Conservation (phyloP, 2,329 filamentous ascomycete species). For the Botrytis fragariae region DNA sequence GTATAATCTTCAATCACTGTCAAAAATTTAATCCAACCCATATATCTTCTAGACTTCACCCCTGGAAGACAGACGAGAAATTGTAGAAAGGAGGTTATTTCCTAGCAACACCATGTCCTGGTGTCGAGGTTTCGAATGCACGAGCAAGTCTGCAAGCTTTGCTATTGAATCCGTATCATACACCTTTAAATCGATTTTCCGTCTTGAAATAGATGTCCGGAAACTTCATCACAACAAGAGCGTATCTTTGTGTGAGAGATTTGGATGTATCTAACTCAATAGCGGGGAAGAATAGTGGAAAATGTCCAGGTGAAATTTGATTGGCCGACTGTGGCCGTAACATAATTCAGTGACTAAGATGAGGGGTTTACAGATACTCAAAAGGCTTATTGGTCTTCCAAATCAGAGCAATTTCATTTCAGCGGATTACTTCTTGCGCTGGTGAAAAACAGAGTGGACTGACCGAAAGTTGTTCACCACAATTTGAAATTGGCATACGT, state of each 20-base stretch:
- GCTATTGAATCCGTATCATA: neutral
- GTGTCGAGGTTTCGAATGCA: neutral
- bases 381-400: neutral
- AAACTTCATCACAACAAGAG: neutral
- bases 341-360: neutral
- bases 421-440: accelerated
- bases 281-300: accelerated
- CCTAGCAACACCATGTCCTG: neutral
- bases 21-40: too few species aligned
- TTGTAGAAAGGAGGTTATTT: neutral
- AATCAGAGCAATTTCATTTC: neutral
- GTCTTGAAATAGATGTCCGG: neutral
- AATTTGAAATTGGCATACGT: neutral
- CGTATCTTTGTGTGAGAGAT: neutral
- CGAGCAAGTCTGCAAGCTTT: neutral
- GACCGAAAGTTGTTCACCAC: neutral
- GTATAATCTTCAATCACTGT: neutral
- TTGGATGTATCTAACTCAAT: too few species aligned
- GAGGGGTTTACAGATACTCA: accelerated
- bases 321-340: neutral
- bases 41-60: neutral
- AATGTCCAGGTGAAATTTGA: too few species aligned
- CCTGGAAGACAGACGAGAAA: neutral
- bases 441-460: accelerated
- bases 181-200: too few species aligned